phyloP scores from a whole-genome alignment of 257 asterid genomes.

The Cynanchum wilfordii region DNA sequence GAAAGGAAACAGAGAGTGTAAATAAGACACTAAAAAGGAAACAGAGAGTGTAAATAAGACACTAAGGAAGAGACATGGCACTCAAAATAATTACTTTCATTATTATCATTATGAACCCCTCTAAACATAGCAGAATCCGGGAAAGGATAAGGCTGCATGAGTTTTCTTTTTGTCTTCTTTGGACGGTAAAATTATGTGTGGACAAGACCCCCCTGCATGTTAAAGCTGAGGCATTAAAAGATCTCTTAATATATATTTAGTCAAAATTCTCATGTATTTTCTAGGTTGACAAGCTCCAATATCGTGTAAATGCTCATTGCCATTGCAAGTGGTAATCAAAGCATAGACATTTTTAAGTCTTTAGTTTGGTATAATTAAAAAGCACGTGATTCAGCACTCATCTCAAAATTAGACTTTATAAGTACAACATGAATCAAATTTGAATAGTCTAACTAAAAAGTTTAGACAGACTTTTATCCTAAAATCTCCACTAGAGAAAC shows the following conservation, averaged over 20 bases:
- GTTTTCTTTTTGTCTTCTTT: conserved; percentile 9
- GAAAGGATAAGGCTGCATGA: conserved; percentile 14
- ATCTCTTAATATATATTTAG: background rate
- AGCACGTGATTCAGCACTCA: no score
- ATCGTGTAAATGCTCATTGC: background rate
- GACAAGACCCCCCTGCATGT: conserved; percentile 21
- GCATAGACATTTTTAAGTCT: background rate
- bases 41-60: background rate
- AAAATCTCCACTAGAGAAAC: background rate
- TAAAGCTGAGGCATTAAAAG: conserved; percentile 21
- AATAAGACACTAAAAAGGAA: background rate
- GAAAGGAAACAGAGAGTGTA: background rate
- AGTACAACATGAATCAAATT: no score
- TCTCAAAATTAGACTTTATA: no score
- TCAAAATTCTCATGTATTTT: conserved; percentile 2
- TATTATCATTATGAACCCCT: background rate
- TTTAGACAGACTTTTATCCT: no score
- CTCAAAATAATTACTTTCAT: background rate
- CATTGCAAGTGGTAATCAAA: background rate
- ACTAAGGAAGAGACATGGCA: background rate
- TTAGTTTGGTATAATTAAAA: no score
- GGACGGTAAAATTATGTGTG: background rate
- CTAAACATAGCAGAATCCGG: background rate
- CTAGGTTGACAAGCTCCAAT: conserved; percentile 7
- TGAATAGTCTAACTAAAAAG: no score